Evolutionary conservation across 257 asterid species (phyloP).

Genomic region (Przewalskia tangutica): DNA sequence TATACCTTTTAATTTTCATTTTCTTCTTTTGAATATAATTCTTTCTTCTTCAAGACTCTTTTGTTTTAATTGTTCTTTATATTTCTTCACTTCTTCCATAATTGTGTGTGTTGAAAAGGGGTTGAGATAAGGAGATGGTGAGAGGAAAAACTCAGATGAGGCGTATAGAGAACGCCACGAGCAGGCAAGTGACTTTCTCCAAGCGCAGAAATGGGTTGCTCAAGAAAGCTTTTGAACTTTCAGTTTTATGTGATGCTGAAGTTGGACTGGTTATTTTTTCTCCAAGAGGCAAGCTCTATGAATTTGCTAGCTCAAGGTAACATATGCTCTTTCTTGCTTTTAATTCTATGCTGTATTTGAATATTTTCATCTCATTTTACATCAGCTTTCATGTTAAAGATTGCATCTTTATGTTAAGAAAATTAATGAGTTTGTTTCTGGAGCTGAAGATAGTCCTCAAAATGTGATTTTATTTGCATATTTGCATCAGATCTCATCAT

Average conservation of each 20-base stretch:
- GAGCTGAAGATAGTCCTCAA: too few relatives aligned
- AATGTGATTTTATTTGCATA: background rate
- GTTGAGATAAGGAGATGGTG: conserved; percentile 34
- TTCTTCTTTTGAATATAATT: background rate
- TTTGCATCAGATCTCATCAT: background rate
- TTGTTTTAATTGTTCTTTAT: background rate
- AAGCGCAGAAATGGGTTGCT: conserved; percentile 77
- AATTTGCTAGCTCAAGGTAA: conserved; percentile 70
- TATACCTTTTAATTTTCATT: background rate
- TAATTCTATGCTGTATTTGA: background rate
- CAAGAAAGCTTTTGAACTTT: conserved; percentile 75
- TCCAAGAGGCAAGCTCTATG: conserved; percentile 76
- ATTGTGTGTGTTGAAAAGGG: too few relatives aligned
- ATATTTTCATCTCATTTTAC: background rate
- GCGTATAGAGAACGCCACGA: conserved; percentile 87
- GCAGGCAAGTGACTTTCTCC: conserved; percentile 89
- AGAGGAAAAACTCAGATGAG: conserved; percentile 90
- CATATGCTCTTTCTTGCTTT: background rate
- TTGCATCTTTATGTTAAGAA: background rate
- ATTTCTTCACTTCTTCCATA: background rate
- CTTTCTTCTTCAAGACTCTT: background rate
- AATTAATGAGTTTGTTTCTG: too few relatives aligned
- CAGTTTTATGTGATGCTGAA: conserved; percentile 82
- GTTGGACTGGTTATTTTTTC: conserved; percentile 70
- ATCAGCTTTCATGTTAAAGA: background rate